phyloP scores from a whole-genome alignment of 1,284 basidiomycete genomes.

The Takashimella koratensis region DNA sequence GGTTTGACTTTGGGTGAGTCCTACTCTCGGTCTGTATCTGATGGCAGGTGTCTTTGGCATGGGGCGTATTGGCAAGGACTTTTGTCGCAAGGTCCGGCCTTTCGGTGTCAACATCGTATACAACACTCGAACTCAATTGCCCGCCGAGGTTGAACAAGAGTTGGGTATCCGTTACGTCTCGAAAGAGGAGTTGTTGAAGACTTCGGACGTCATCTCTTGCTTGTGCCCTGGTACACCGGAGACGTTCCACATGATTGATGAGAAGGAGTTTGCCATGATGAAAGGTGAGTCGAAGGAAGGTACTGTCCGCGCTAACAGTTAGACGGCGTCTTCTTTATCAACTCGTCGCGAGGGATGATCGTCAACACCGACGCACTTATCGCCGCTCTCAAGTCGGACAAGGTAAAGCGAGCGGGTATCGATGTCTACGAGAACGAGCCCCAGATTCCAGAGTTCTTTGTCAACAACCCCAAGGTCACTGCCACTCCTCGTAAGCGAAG shows the following conservation, averaged over 20 bases:
- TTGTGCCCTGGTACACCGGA: conserved; percentile 29
- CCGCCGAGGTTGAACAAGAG: conserved; percentile 13
- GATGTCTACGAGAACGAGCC: conserved; percentile 42
- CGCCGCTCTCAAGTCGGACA: conserved; percentile 36
- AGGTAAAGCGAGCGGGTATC: conserved; percentile 34
- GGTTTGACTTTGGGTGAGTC: conserved; percentile 19
- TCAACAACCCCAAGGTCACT: conserved; percentile 15
- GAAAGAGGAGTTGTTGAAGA: conserved; percentile 31
- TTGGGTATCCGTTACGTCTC: conserved; percentile 20
- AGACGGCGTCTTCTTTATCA: conserved; percentile 41
- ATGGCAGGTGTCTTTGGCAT: conserved; percentile 21
- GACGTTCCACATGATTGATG: conserved; percentile 33
- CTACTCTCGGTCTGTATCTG: not conserved
- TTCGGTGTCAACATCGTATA: conserved; percentile 27
- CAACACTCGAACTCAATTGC: conserved; percentile 18
- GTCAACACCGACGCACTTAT: conserved; percentile 39
- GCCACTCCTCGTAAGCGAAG: conserved; percentile 15
- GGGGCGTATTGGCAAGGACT: conserved; percentile 22
- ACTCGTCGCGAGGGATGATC: conserved; percentile 35
- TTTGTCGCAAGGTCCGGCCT: conserved; percentile 15
- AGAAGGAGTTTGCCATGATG: conserved; percentile 36
- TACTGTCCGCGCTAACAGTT: conserved; percentile 3
- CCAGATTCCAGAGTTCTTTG: conserved; percentile 6
- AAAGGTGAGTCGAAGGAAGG: conserved; percentile 14
- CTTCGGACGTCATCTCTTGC: conserved; percentile 33